Percentiles rank a stretch among this genome's conserved stretches.
Evolutionary conservation across 345 rosid species (phyloP).

Genomic region (rapeseed (Brassica napus)): DNA sequence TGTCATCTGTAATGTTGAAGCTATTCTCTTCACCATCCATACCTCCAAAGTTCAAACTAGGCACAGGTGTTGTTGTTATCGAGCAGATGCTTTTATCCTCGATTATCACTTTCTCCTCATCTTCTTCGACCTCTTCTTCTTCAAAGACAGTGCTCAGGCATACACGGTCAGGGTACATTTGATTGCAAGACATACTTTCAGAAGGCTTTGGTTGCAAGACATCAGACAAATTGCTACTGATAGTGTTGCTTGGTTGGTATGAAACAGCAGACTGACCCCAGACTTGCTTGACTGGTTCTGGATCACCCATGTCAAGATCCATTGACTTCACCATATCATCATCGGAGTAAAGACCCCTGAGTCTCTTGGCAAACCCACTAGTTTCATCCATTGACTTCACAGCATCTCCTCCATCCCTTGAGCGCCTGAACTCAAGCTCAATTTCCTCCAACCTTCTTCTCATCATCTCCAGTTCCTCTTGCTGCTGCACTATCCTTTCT

Average conservation of each 20-base stretch:
- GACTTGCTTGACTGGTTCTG: constrained; percentile 55
- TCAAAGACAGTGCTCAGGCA: constrained; percentile 88
- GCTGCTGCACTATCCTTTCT: constrained; percentile 83
- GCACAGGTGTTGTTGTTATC: constrained; percentile 20
- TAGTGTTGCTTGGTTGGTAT: constrained; percentile 34
- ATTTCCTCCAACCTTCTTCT: constrained; percentile 77
- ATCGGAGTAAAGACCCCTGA: constrained; percentile 60
- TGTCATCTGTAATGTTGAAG: constrained; percentile 23
- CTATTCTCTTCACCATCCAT: constrained; percentile 28
- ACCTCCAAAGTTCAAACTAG: constrained; percentile 23
- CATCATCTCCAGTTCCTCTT: constrained; percentile 81
- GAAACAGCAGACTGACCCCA: constrained; percentile 30
- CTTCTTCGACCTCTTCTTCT: constrained; percentile 83
- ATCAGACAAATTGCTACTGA: constrained; percentile 33
- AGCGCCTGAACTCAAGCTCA: constrained; percentile 55
- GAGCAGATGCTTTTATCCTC: constrained; percentile 71
- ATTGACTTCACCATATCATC: constrained; percentile 98
- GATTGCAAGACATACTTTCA: constrained; percentile 40
- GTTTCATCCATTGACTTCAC: constrained; percentile 80
- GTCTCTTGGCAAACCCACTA: constrained; percentile 75
- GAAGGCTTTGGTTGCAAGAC: constrained; percentile 41
- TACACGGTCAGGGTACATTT: constrained; percentile 55
- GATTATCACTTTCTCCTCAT: constrained; percentile 74
- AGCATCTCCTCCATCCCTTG: constrained; percentile 42
- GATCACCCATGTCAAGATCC: constrained; percentile 91